phyloP scores from a whole-genome alignment of 2,329 filamentous ascomycete genomes.

The Macroventuria anomochaeta region DNA sequence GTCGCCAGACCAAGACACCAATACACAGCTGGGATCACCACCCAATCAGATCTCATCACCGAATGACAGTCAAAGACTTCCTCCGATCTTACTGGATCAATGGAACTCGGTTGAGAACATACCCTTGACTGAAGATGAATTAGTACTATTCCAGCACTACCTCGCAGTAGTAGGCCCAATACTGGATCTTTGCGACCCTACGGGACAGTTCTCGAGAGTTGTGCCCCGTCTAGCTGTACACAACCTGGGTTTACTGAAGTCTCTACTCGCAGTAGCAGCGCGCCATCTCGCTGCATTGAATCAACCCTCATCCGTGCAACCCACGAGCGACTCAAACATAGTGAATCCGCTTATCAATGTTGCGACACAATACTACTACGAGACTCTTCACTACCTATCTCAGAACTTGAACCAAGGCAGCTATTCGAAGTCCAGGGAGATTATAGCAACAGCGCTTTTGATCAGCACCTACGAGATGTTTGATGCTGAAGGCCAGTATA shows the following conservation, averaged over 20 bases:
- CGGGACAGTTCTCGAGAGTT: constrained; percentile 47
- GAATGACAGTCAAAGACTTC: constrained; percentile 2
- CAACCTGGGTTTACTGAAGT: constrained; percentile 64
- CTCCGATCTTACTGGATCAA: constrained; percentile 26
- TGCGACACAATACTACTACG: constrained; percentile 64
- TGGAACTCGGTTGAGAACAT: constrained; percentile 36
- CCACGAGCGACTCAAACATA: constrained; percentile 18
- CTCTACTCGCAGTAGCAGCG: constrained; percentile 63
- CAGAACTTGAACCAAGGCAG: constrained; percentile 64
- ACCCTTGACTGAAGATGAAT: constrained; percentile 45
- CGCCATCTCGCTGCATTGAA: constrained; percentile 57
- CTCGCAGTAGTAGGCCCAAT: constrained; percentile 48
- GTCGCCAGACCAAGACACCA: constrained; percentile 15
- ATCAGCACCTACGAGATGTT: constrained; percentile 72
- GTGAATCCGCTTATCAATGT: constrained; percentile 46
- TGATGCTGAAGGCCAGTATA: constrained; percentile 57
- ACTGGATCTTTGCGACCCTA: constrained; percentile 55
- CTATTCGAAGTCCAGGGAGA: constrained; percentile 64
- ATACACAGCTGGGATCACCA: constrained; percentile 4
- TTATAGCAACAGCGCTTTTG: constrained; percentile 65
- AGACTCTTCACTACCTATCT: constrained; percentile 67
- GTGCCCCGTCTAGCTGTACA: constrained; percentile 52
- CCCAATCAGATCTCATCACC: constrained; percentile 2
- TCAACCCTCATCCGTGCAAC: constrained; percentile 20
- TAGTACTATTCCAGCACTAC: constrained; percentile 50